phyloP scores from a whole-genome alignment of 345 rosid species.

The Durio zibethinus region DNA sequence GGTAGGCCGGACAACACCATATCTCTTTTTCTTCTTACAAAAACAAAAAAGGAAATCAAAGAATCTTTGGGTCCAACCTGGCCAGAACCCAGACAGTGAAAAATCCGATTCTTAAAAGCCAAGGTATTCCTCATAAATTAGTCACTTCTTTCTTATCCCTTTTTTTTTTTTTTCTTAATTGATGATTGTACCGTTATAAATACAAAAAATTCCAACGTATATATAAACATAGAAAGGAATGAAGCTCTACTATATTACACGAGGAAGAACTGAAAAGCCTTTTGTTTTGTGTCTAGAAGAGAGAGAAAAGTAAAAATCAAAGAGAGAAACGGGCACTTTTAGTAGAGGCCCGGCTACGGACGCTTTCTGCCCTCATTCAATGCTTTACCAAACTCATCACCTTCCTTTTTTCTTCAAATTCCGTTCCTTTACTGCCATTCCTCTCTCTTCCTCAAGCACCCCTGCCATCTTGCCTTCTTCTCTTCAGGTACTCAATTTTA shows the following conservation, averaged over 20 bases:
- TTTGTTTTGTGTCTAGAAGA: neutral
- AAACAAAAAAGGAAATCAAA: neutral
- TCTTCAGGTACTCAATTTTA: conserved; percentile 26
- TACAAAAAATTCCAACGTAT: conserved; percentile 2
- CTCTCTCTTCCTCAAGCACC: conserved; percentile 24
- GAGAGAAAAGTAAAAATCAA: conserved; percentile 9
- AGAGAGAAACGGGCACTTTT: conserved; percentile 35
- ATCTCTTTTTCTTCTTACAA: neutral
- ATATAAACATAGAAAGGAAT: neutral
- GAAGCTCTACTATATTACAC: neutral
- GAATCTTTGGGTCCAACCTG: neutral
- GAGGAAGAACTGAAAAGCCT: neutral
- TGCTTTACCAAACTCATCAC: conserved; percentile 71
- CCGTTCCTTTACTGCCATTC: conserved; percentile 24
- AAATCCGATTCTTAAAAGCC: neutral
- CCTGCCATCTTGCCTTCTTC: conserved; percentile 4
- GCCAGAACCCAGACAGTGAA: neutral
- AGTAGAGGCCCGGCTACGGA: too few species aligned
- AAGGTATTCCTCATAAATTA: conserved; percentile 26
- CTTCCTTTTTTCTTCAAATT: conserved; percentile 26
- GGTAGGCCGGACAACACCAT: conserved; percentile 27
- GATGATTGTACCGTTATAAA: neutral
- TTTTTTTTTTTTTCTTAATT: neutral
- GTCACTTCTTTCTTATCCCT: too few species aligned
- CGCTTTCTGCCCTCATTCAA: conserved; percentile 43